Evolutionary conservation across 495 filamentous ascomycete genomes (phyloP), one percentile per base, ranked within the genome.

Genomic region (Parachaetomium inaequale): DNA sequence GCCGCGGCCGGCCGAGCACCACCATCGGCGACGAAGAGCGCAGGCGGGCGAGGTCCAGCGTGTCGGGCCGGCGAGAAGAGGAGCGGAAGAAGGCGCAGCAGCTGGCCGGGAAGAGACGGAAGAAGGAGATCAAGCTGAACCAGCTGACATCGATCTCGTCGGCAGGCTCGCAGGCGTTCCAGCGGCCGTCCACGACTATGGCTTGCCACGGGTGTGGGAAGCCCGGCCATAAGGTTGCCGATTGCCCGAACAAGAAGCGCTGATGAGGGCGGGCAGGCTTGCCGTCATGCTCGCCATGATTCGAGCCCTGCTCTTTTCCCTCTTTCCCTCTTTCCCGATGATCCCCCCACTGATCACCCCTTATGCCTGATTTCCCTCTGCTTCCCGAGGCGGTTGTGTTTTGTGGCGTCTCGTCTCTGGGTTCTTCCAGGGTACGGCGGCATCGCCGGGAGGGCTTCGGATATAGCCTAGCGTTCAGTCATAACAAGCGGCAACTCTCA

Each of bases 81-180:
- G 78, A 81, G 59, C 70, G 73, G 38, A 67, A 56, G 36, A 78
- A 78, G 64, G 71, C 76, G 12, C 71, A 73, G 52, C 61, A 78
- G 62, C 69, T 84, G 32, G 81, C 81, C 15, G 78, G 79, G 32
- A 75, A 79, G 62, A 72, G 82, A 5, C 78, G 80, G 68, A 82
- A 79, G 65, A 83, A 85, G 68, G 82, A 86, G 51, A 71, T 87
- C 46, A 85, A 84, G 52, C 68, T 88, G 58, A 84, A 85, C 59
- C 71, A 70, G 19, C 68, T 82, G 50, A 81, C 70, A 26, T 76
- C 81, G 15, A 76, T 87, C 40, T 84, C 83, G 34, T 70, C 63
- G 28, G 73, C 68, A 26, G 73, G 73, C 43, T 53, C 58, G 19
- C 58, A 62, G 46, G 36, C 55, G 12, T 58, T 58, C 31, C 67